Base-by-base conservation (phyloP, 495 filamentous ascomycete species). In the Bombardia bombarda region DNA sequence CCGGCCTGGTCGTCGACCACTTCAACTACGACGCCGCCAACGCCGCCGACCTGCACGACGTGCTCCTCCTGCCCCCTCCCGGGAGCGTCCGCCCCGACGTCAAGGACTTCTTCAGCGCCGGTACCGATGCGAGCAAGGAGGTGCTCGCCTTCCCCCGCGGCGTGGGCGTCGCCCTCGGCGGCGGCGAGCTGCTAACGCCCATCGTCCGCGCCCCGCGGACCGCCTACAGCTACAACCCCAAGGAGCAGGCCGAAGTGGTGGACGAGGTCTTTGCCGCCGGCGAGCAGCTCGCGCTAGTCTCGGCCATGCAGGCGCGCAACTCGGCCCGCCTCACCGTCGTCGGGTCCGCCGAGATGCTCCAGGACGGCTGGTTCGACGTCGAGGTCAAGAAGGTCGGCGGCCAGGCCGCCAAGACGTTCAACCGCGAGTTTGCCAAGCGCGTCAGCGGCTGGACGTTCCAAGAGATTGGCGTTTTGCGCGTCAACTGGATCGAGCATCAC, bases 171-270 rank as follows among this genome's bases (percentile, higher is more conserved):
- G 78, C 75, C 35, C 75, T 98, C 34, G 88, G 92, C 28, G 76
- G 80, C 53, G 75, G 77, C 43, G 79, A 76, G 53, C 78, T 95
- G 1, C 66, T 96, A 30, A 73, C 82, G 23, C 87, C 93, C 24
- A 78, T 98, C 51, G 66, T 98, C 40, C 77, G 78, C 49, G 90
- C 87, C 49, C 81, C 85, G 22, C 65, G 68, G 49, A 93, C 88
- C 24, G 83, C 89, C 52, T 98, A 98, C 68, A 83, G 77, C 56
- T 96, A 95, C 72, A 94, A 93, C 65, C 84, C 88, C 24, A 92
- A 93, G 73, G 88, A 96, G 45, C 87, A 94, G 47, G 58, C 68
- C 24, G 79, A 82, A 33, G 61, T 67, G 12, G 68, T 85, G 19
- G 72, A 76, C 34, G 90, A 94, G 42, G 82, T 87, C 42, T 90